phyloP scores from a whole-genome alignment of 352 stramenopile species.

The Pythium plurisporium region DNA sequence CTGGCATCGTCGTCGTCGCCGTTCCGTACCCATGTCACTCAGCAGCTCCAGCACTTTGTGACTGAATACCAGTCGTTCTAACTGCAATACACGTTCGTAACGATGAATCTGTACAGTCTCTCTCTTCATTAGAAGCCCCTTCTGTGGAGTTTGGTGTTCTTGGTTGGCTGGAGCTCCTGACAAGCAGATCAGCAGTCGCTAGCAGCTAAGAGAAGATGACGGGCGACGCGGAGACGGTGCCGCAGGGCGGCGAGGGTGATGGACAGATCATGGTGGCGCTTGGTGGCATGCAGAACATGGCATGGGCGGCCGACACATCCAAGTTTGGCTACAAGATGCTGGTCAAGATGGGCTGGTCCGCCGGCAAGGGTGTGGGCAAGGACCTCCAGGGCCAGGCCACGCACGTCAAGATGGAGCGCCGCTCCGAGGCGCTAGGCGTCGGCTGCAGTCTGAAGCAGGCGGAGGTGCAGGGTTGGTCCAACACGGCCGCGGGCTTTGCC shows the following conservation, averaged over 20 bases:
- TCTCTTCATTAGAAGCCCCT: conserved; percentile 4
- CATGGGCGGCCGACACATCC: conserved; percentile 81
- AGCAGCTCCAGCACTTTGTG: conserved; percentile 57
- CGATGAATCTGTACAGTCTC: background rate
- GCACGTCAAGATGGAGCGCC: conserved; percentile 85
- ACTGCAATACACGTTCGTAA: conserved; percentile 15
- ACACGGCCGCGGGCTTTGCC: conserved; percentile 72
- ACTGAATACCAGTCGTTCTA: conserved; percentile 75
- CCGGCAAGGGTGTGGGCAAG: conserved; percentile 92
- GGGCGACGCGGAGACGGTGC: conserved; percentile 2
- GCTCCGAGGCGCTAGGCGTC: conserved; percentile 88
- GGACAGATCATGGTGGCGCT: conserved; percentile 69
- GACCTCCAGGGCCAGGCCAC: conserved; percentile 86
- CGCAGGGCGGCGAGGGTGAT: conserved; percentile 15
- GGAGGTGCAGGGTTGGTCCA: conserved; percentile 85
- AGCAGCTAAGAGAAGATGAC: conserved; percentile 5
- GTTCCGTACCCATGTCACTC: conserved; percentile 54
- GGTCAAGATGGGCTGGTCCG: conserved; percentile 95
- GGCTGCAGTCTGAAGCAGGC: conserved; percentile 88
- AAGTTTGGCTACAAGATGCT: conserved; percentile 96
- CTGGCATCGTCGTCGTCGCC: conserved; percentile 46
- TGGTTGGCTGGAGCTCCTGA: conserved; percentile 16
- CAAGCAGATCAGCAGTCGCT: background rate
- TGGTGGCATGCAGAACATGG: conserved; percentile 86
- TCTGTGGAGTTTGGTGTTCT: background rate